Evolutionary conservation across 2,329 filamentous ascomycete species (phyloP).

Genomic region (Zasmidium angulare): DNA sequence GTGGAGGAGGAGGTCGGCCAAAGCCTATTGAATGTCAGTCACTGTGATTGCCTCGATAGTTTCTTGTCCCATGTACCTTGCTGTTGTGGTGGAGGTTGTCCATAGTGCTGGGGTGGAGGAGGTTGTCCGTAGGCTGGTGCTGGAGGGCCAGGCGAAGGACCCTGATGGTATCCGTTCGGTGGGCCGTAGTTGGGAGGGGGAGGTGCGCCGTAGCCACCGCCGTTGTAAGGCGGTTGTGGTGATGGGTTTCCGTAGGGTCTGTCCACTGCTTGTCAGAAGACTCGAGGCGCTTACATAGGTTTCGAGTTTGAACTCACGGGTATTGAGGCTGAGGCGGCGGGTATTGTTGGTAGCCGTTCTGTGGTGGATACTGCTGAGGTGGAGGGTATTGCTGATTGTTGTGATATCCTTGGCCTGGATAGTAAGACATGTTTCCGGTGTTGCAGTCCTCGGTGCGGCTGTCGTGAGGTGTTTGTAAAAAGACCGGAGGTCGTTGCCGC

Average conservation of each 20-base stretch:
- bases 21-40: constrained; percentile 46
- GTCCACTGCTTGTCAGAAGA: neutral
- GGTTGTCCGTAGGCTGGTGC: constrained; percentile 50
- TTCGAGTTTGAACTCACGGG: constrained; percentile 6
- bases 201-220: constrained; percentile 41
- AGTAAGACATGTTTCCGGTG: constrained; percentile 27
- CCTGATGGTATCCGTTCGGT: constrained; percentile 32
- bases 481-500: neutral
- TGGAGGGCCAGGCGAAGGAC: constrained; percentile 41
- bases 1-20: constrained; percentile 33
- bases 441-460: neutral
- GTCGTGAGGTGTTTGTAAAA: neutral
- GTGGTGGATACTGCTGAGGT: constrained; percentile 29
- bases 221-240: constrained; percentile 42
- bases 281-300: neutral
- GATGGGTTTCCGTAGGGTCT: constrained; percentile 38
- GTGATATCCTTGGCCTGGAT: constrained; percentile 35
- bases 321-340: constrained; percentile 13
- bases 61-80: constrained; percentile 10
- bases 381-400: constrained; percentile 28
- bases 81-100: constrained; percentile 17
- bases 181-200: constrained; percentile 37
- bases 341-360: constrained; percentile 2
- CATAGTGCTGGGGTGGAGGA: constrained; percentile 17
- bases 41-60: constrained; percentile 52